phyloP scores from a whole-genome alignment of 176 grass and related monocot genomes.

The Cenchrus fungigraminus region DNA sequence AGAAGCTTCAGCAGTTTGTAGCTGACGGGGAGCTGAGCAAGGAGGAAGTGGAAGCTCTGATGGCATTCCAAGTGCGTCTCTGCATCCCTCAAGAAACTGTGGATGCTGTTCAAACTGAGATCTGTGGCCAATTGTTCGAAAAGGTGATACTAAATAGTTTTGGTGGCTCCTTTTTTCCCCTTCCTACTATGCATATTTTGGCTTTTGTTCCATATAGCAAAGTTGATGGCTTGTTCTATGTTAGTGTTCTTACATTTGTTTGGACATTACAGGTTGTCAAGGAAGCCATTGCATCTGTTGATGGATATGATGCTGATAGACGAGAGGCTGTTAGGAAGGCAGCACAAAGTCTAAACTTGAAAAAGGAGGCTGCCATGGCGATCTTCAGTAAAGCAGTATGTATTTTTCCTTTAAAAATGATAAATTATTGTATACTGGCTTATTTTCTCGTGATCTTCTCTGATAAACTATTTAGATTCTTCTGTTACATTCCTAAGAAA shows the following conservation, averaged over 20 bases:
- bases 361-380: conserved; percentile 79
- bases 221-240: conserved; percentile 38
- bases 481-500: conserved; percentile 23
- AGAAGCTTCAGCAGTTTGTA: conserved; percentile 97
- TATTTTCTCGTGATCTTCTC: conserved; percentile 35
- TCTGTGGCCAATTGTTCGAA: conserved; percentile 88
- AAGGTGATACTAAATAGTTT: conserved; percentile 68
- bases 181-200: conserved; percentile 32
- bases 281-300: conserved; percentile 80
- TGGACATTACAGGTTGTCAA: conserved; percentile 69
- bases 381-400: conserved; percentile 95
- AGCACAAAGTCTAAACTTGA: conserved; percentile 79
- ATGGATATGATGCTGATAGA: conserved; percentile 76
- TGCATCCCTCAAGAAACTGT: conserved; percentile 92
- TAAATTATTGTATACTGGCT: background rate
- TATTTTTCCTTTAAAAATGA: conserved; percentile 27
- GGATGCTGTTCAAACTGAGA: conserved; percentile 74
- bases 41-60: conserved; percentile 79
- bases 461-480: conserved; percentile 13
- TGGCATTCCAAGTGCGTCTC: conserved; percentile 84
- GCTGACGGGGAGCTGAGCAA: conserved; percentile 81
- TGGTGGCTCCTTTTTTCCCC: conserved; percentile 21
- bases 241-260: conserved; percentile 42
- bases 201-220: background rate
- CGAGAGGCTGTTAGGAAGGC: conserved; percentile 84